phyloP scores from a whole-genome alignment of 1,139 yeast genomes.

The Yamadazyma taylorii region DNA sequence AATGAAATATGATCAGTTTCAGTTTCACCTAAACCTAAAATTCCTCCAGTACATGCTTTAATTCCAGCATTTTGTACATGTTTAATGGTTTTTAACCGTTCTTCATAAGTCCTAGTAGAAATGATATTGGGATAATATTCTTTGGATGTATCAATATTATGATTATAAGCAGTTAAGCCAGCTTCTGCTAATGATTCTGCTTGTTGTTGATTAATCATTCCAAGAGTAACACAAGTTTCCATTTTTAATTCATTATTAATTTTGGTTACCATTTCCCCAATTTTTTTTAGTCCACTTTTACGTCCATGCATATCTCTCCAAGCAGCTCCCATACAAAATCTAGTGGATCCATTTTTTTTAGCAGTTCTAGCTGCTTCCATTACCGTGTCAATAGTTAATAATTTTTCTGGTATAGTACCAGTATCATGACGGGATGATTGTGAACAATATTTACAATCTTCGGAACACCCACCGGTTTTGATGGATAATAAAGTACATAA shows the following conservation, averaged over 20 bases:
- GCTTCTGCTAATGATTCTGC: slow-evolving; percentile 59
- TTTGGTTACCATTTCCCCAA: slow-evolving; percentile 62
- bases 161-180: slow-evolving; percentile 80
- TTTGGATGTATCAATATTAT: slow-evolving; percentile 76
- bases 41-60: slow-evolving; percentile 78
- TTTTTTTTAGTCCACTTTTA: slow-evolving; percentile 62
- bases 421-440: slow-evolving; percentile 71
- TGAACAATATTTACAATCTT: slow-evolving; percentile 80
- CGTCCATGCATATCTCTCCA: slow-evolving; percentile 87
- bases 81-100: slow-evolving; percentile 62
- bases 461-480: slow-evolving; percentile 80
- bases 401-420: slow-evolving; percentile 66
- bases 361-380: slow-evolving; percentile 65
- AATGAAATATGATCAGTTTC: slow-evolving; percentile 70
- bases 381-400: slow-evolving; percentile 61
- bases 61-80: slow-evolving; percentile 68
- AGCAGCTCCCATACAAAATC: slow-evolving; percentile 87
- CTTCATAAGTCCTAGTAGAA: slow-evolving; percentile 69
- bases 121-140: slow-evolving; percentile 74
- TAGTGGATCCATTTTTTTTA: slow-evolving; percentile 67
- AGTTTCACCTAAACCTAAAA: slow-evolving; percentile 76
- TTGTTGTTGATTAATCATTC: slow-evolving; percentile 69
- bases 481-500: slow-evolving; percentile 73
- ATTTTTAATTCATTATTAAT: slow-evolving; percentile 62
- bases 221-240: slow-evolving; percentile 81